phyloP scores from a whole-genome alignment of 306 rosid species.

The Rosa multiflora region DNA sequence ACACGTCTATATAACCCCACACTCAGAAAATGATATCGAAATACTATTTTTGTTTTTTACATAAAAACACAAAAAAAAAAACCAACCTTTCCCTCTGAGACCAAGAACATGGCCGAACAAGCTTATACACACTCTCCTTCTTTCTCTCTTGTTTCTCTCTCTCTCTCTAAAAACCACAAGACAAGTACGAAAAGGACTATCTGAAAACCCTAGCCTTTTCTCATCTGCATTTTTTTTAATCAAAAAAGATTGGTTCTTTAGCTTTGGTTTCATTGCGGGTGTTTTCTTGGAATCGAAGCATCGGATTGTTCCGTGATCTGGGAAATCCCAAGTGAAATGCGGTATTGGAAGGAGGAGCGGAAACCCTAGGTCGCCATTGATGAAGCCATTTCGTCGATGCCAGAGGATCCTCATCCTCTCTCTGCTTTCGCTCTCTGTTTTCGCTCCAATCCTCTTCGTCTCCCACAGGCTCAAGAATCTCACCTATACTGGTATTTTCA shows the following conservation, averaged over 20 bases:
- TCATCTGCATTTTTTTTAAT: not conserved
- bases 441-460: conserved; percentile 75
- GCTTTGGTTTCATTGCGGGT: not conserved
- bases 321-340: conserved; percentile 47
- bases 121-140: conserved; percentile 30
- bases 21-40: not conserved
- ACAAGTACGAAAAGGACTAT: conserved; percentile 16
- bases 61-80: not conserved
- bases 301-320: conserved; percentile 44
- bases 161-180: conserved; percentile 22
- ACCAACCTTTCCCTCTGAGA: conserved; percentile 14
- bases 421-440: conserved; percentile 72
- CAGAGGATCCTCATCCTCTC: conserved; percentile 93
- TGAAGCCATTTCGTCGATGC: conserved; percentile 73
- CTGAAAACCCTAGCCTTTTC: conserved; percentile 54
- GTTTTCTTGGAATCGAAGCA: conserved; percentile 49
- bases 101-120: conserved; percentile 61
- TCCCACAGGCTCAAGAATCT: conserved; percentile 48
- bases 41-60: not conserved
- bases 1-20: not conserved
- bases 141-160: conserved; percentile 27
- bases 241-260: not conserved
- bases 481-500: conserved; percentile 43
- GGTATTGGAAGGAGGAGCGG: conserved; percentile 28
- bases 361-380: conserved; percentile 38